These are phyloP conservation scores for Phytopythium litorale DNA, from an alignment of 352 stramenopile species.

Conservation along the genomic window DNA sequence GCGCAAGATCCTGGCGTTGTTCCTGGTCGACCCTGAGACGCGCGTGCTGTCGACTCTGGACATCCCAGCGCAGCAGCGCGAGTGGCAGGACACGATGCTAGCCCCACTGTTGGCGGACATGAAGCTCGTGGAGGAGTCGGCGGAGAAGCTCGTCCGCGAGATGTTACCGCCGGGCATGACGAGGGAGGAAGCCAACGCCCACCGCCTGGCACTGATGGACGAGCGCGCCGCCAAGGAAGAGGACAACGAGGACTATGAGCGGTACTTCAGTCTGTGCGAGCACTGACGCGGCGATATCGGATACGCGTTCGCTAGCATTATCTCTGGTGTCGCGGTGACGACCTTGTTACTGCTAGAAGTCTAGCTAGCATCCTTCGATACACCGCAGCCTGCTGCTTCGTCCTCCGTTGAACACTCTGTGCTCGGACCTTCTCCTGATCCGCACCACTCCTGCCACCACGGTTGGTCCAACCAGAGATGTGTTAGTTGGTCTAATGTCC, in stretches of 20 bases:
- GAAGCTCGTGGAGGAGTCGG: slow-evolving; percentile 9
- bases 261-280: slow-evolving; percentile 21
- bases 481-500: neutral
- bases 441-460: slow-evolving; percentile 1
- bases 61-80: slow-evolving; percentile 35
- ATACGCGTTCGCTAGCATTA: neutral
- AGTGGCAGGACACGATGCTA: slow-evolving; percentile 21
- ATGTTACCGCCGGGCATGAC: slow-evolving; percentile 22
- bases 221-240: slow-evolving; percentile 11
- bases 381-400: neutral
- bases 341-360: neutral
- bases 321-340: neutral
- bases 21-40: slow-evolving; percentile 32
- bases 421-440: neutral
- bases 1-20: slow-evolving; percentile 47
- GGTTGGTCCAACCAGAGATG: neutral
- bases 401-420: neutral
- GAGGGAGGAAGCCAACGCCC: slow-evolving; percentile 14
- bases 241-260: slow-evolving; percentile 4
- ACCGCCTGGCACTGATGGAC: slow-evolving; percentile 25
- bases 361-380: neutral
- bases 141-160: slow-evolving; percentile 12
- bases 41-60: slow-evolving; percentile 26
- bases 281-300: slow-evolving; percentile 7
- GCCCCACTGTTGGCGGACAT: slow-evolving; percentile 9